Conservation (phyloP, 805 yeast genomes). For the Millerozyma miso region DNA sequence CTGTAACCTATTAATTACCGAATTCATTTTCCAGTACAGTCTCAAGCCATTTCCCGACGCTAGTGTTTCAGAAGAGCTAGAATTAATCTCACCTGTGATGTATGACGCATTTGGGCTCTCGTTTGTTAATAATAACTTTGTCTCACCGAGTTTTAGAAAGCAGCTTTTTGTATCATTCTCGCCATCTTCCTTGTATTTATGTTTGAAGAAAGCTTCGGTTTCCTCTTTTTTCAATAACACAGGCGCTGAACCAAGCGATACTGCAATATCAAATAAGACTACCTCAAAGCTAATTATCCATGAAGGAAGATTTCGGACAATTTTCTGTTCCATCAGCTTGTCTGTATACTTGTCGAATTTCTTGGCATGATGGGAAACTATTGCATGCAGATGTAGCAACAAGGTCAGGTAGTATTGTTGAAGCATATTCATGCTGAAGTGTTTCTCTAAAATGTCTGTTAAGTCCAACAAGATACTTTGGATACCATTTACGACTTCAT, state of each 20-base stretch:
- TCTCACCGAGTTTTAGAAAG: slow-evolving; percentile 7
- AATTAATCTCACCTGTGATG: slow-evolving; percentile 4
- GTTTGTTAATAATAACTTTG: slow-evolving; percentile 7
- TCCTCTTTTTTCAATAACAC: slow-evolving; percentile 27
- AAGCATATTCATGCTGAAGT: background rate
- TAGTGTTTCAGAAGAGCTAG: slow-evolving; percentile 28
- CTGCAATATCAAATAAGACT: slow-evolving; percentile 10
- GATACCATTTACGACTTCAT: slow-evolving; percentile 28
- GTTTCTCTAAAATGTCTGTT: slow-evolving; percentile 16
- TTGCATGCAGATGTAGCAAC: background rate
- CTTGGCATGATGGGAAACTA: background rate
- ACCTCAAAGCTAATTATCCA: slow-evolving; percentile 29
- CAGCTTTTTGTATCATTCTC: background rate
- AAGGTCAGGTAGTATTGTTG: background rate
- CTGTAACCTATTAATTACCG: slow-evolving; percentile 13
- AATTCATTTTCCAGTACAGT: slow-evolving; percentile 20
- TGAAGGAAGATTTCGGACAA: slow-evolving; percentile 25
- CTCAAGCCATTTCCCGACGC: slow-evolving; percentile 8
- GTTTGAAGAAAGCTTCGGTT: background rate
- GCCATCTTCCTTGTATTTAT: background rate
- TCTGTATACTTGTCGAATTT: background rate
- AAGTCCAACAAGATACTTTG: slow-evolving; percentile 23
- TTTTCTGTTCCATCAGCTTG: slow-evolving; percentile 6
- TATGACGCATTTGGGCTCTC: background rate
- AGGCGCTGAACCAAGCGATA: slow-evolving; percentile 36